Percentiles rank a stretch among this genome's conserved stretches.
These are phyloP conservation scores for Rhizodiscina lignyota DNA, from an alignment of 495 filamentous ascomycete species.

Conservation along the genomic window DNA sequence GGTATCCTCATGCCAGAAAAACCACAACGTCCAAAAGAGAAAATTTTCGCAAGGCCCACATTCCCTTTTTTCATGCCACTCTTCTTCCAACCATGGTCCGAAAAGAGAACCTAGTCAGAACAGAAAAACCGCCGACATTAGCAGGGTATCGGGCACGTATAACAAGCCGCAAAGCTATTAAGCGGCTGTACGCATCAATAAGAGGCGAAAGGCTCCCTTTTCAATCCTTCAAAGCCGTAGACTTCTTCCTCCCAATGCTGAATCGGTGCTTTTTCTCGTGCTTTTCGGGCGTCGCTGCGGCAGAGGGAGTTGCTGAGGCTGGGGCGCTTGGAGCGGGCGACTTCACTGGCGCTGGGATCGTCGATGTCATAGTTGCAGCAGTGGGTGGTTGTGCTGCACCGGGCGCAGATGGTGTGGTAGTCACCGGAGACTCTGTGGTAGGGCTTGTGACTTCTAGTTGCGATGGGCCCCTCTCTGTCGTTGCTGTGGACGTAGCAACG, in stretches of 20 bases:
- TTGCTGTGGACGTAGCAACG: background rate
- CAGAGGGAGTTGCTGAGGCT: too few relatives aligned
- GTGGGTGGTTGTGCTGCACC: background rate
- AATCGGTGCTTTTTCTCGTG: conserved; percentile 5
- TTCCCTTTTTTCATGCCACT: too few relatives aligned
- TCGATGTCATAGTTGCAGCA: background rate
- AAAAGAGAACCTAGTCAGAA: too few relatives aligned
- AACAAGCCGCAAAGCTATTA: too few relatives aligned
- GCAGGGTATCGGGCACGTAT: too few relatives aligned
- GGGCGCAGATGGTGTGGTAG: background rate
- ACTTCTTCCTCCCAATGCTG: conserved; percentile 2
- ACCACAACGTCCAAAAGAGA: too few relatives aligned
- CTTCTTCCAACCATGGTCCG: too few relatives aligned
- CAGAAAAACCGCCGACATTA: too few relatives aligned
- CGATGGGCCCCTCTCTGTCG: conserved; percentile 1
- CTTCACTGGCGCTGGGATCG: background rate
- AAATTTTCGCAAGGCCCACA: too few relatives aligned
- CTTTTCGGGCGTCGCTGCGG: background rate
- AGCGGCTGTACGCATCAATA: too few relatives aligned
- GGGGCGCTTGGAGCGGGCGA: background rate
- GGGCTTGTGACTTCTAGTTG: background rate
- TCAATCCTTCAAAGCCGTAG: background rate
- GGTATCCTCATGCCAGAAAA: too few relatives aligned
- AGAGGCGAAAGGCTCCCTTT: too few relatives aligned
- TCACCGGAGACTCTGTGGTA: background rate